Base-by-base conservation (phyloP, 306 rosid genomes). In the Cucumis melo region DNA sequence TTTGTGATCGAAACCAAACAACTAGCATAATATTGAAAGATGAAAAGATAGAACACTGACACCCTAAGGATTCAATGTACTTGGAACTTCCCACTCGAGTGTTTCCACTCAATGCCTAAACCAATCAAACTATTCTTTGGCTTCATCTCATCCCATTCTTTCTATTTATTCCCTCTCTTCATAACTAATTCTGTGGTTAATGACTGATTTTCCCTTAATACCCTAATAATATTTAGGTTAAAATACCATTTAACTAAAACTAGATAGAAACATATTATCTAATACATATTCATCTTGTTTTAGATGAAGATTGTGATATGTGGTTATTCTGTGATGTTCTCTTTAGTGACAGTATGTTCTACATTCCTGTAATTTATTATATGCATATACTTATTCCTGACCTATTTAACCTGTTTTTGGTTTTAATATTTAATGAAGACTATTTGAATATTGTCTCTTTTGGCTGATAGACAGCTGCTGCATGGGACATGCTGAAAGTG, bases 401-500 rank as follows among this genome's bases (percentile, higher is more conserved):
- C 27, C 14, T 79, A 14, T 14, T 14, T 46, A 44, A 58, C 15
- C 51, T 74, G 41, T 62, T 73, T 23, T 44, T 17, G 5, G 24
- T 27, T 39, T 46, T 71, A 23, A 48, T 72, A 48, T 17, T 72
- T 50, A 27, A 9, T 17, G 60, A 4, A 48, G 17, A 27, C 53
- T 51, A 29, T 76, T 75, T 60, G 59, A 17, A 62, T 61, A 8
- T 24, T 66, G 32, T 74, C 65, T 50, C 20, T 72, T 83, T 75
- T 64, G 65, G 60, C 21, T 55, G 70, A 41, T 46, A 94, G 99
- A 90, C 86, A 77, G 91, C 95, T 78, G 90, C 86, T 85, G 93
- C 99, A 57, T 92, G 97, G 99, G 97, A 94, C 90, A 94, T 94
- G 99, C 89, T 87, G 75, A 92, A 76, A 83, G 83, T 94, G 77